These are phyloP conservation scores for Fusarium sacchari DNA, from an alignment of 2,329 filamentous ascomycete genomes.

Conservation along the genomic window DNA sequence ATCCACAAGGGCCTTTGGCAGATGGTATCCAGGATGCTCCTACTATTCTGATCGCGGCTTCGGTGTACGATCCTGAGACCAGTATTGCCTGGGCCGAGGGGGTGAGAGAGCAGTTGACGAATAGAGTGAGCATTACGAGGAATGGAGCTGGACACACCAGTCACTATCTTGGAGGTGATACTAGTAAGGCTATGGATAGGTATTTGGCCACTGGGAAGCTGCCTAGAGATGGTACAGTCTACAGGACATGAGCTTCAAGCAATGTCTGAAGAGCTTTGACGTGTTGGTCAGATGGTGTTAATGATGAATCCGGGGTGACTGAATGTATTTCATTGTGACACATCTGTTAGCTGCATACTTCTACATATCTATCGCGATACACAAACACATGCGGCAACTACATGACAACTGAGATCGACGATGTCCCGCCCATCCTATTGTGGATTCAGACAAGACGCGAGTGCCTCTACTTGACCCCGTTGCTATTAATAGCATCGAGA, in stretches of 20 bases:
- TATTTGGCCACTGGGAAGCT: slow-evolving; percentile 36
- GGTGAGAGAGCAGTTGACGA: slow-evolving; percentile 32
- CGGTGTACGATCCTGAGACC: slow-evolving; percentile 35
- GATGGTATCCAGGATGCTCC: slow-evolving; percentile 8
- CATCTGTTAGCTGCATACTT: background rate
- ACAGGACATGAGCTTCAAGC: slow-evolving; percentile 5
- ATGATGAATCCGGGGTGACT: background rate
- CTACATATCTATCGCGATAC: background rate
- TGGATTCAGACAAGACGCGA: background rate
- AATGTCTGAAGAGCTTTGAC: background rate
- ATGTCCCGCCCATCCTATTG: background rate
- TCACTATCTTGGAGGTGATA: slow-evolving; percentile 30
- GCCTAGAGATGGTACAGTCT: slow-evolving; percentile 36
- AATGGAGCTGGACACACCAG: slow-evolving; percentile 41
- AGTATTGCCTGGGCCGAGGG: slow-evolving; percentile 35
- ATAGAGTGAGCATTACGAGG: slow-evolving; percentile 36
- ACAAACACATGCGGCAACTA: background rate
- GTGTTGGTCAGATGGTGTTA: no score
- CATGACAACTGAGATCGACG: rapidly evolving
- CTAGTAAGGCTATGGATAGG: slow-evolving; percentile 32
- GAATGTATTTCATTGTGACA: background rate
- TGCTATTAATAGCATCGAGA: background rate
- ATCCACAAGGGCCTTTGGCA: slow-evolving; percentile 22
- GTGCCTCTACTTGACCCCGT: background rate
- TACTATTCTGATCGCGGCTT: slow-evolving; percentile 27